Evolutionary conservation across 305 asterid genomes (phyloP).

Genomic region (Ajuga reptans): DNA sequence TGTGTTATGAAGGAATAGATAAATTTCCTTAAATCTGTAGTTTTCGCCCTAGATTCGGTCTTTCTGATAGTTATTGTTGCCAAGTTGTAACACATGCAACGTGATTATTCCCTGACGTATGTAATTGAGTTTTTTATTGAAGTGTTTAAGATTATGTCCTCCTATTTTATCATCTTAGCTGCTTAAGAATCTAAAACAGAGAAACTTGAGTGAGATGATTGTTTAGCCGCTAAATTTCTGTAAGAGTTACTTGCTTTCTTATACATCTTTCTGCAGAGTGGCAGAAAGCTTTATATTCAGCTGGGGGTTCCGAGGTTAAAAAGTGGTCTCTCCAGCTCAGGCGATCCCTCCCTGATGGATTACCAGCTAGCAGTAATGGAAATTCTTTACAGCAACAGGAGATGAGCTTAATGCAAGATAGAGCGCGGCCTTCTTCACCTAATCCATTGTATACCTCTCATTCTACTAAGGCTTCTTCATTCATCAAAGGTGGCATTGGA

Average conservation of each 20-base stretch:
- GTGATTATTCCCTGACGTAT: background rate
- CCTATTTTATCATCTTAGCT: background rate
- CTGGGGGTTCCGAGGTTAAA: constrained; percentile 93
- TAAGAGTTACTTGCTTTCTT: background rate
- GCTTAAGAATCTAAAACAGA: background rate
- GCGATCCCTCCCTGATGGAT: constrained; percentile 80
- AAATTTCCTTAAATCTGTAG: background rate
- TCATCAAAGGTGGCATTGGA: constrained; percentile 73
- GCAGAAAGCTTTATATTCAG: constrained; percentile 94
- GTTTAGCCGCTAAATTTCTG: background rate
- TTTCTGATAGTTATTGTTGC: background rate
- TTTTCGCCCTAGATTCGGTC: background rate
- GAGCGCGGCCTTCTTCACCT: constrained; percentile 61
- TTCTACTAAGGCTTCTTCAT: constrained; percentile 67
- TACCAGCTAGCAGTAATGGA: constrained; percentile 77
- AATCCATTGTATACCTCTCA: constrained; percentile 66
- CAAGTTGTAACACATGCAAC: background rate
- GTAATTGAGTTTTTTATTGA: background rate
- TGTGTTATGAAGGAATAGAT: background rate
- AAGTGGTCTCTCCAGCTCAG: constrained; percentile 98
- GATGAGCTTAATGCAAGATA: constrained; percentile 72
- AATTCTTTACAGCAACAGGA: constrained; percentile 82
- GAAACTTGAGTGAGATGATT: constrained; percentile 4
- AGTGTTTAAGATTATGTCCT: background rate
- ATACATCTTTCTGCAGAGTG: constrained; percentile 56